Conservation (phyloP, 2,329 filamentous ascomycete genomes). For the Colletotrichum tofieldiae region DNA sequence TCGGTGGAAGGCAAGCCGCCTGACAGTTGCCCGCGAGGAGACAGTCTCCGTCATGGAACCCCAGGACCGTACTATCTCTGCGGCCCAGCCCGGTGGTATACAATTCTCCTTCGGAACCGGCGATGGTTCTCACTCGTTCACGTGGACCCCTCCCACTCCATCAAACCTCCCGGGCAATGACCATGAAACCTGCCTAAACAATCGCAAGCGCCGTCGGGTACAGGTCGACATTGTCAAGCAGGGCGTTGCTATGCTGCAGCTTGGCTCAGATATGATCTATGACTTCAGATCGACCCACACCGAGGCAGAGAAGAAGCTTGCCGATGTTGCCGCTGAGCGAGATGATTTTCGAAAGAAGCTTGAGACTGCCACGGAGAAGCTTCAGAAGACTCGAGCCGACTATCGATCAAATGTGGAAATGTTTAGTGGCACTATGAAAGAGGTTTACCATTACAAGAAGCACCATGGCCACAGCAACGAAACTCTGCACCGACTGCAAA, state of each 20-base stretch:
- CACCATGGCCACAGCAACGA: background rate
- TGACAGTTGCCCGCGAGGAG: background rate
- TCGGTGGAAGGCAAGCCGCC: background rate
- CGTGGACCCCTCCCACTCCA: background rate
- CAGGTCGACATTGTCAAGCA: slow-evolving; percentile 26
- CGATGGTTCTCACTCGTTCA: slow-evolving; percentile 1
- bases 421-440: background rate
- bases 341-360: slow-evolving; percentile 4
- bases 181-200: background rate
- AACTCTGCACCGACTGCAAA: background rate
- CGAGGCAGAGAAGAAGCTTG: slow-evolving; percentile 18
- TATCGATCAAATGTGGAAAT: background rate
- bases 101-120: background rate
- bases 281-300: slow-evolving; percentile 18
- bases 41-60: background rate
- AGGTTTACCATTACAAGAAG: background rate
- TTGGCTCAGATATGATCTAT: slow-evolving; percentile 15
- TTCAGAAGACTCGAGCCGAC: background rate
- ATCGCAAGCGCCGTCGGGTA: slow-evolving; percentile 23
- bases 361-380: background rate
- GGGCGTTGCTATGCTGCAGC: slow-evolving; percentile 4
- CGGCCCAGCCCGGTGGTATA: background rate
- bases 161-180: background rate
- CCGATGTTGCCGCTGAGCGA: background rate
- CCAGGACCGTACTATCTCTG: background rate